A percentile compares a stretch with the other conserved stretches of the same genome.
phyloP scores from a whole-genome alignment of 2,329 filamentous ascomycete species.

The Cladosporium austrohemisphaericum region DNA sequence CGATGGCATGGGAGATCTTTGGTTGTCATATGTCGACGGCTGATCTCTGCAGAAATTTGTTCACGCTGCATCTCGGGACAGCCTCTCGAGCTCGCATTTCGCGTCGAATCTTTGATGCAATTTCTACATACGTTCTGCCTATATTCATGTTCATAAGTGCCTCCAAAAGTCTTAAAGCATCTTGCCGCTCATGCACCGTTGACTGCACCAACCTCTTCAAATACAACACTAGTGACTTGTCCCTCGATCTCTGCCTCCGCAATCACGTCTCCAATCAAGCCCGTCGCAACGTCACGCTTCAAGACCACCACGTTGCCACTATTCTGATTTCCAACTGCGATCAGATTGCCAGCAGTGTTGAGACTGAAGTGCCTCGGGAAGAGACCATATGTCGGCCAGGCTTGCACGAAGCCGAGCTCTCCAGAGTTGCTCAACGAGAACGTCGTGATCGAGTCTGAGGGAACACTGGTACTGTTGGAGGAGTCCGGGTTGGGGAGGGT shows the following conservation, averaged over 20 bases:
- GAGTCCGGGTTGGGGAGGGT: constrained; percentile 41
- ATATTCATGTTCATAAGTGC: no score
- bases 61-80: not conserved
- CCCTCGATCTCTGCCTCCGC: constrained; percentile 28
- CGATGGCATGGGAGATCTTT: no score
- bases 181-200: constrained; percentile 8
- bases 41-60: not conserved
- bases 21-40: not conserved
- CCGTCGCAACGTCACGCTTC: constrained; percentile 56
- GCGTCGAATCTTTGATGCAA: no score
- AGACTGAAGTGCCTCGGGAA: constrained; percentile 66
- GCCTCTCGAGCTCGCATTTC: no score
- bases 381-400: constrained; percentile 60
- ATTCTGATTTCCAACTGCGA: constrained; percentile 64
- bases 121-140: no score
- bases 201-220: constrained; percentile 2
- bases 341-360: constrained; percentile 59
- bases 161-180: not conserved
- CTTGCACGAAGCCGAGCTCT: constrained; percentile 52
- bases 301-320: constrained; percentile 61
- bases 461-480: constrained; percentile 32
- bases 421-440: constrained; percentile 59
- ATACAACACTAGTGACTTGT: constrained; percentile 36
- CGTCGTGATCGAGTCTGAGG: constrained; percentile 59
- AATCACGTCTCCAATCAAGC: constrained; percentile 34